phyloP scores from a whole-genome alignment of 306 rosid genomes.

The Corylus heterophylla region DNA sequence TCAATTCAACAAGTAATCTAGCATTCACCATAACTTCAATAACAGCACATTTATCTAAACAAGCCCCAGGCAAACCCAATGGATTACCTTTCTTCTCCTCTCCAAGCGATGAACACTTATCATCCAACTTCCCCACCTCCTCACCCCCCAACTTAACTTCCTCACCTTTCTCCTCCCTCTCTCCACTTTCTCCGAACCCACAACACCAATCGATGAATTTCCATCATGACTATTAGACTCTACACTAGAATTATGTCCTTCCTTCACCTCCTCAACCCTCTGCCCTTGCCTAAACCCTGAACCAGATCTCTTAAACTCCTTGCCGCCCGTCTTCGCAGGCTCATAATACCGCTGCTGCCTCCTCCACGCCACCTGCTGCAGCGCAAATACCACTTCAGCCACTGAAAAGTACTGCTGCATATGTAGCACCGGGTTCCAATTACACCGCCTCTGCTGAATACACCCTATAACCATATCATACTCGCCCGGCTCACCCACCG shows the following conservation, averaged over 20 bases:
- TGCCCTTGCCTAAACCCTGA: slow-evolving; percentile 61
- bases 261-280: slow-evolving; percentile 57
- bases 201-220: slow-evolving; percentile 34
- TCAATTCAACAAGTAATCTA: not conserved
- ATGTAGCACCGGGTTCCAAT: slow-evolving; percentile 91
- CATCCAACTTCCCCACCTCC: slow-evolving; percentile 48
- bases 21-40: slow-evolving; percentile 5
- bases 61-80: slow-evolving; percentile 8
- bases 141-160: slow-evolving; percentile 49
- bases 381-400: slow-evolving; percentile 63
- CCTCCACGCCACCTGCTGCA: slow-evolving; percentile 81
- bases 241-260: slow-evolving; percentile 47
- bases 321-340: slow-evolving; percentile 51
- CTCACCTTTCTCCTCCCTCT: slow-evolving; percentile 40
- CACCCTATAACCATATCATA: slow-evolving; percentile 65
- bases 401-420: slow-evolving; percentile 97
- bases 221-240: slow-evolving; percentile 50
- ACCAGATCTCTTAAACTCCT: slow-evolving; percentile 64
- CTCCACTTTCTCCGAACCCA: slow-evolving; percentile 50
- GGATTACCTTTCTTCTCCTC: slow-evolving; percentile 65
- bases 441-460: slow-evolving; percentile 78
- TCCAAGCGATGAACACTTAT: slow-evolving; percentile 37
- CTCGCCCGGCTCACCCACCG: slow-evolving; percentile 76
- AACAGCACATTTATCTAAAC: not conserved
- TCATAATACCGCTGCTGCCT: slow-evolving; percentile 75